Evolutionary conservation across 345 rosid genomes (phyloP), one percentile per base, ranked within the genome.

Genomic region (Salix viminalis): DNA sequence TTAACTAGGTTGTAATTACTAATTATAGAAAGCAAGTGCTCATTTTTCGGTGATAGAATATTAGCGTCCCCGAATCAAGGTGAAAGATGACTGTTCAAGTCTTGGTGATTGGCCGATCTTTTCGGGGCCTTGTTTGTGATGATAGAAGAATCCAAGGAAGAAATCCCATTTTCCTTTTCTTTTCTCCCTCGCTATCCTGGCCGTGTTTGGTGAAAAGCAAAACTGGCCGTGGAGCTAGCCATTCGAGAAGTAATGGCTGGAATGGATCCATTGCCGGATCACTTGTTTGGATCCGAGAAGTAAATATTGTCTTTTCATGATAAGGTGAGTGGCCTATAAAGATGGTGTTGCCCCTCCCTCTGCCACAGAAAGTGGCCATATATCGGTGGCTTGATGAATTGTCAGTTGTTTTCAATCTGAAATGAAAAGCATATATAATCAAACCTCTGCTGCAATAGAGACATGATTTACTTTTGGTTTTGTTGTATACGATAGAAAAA

Each of bases 71-170:
- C 32, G 2, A 42, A 24, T 8, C 26, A 56, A 21, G 7, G 24
- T n/a, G n/a, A 24, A 61, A 21, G 24, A 62, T 23, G 24, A 62
- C 23, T 46, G 32, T 70, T 64, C 26, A 24, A 50, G n/a, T 12
- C 67, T 28, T 65, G 4, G 14, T 37, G 23, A 70, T n/a, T 5
- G 42, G 5, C 41, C 64, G 37, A 54, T 9, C 48, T 36, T 37
- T 74, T 34, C 54, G 34, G 39, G 26, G 18, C 23, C 18, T 56
- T 24, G 69, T 2, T 54, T 24, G 56, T 72, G 80, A 76, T 61
- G 70, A 79, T 18, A 54, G 74, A 74, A 54, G 74, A 74, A 74
- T 81, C 76, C 75, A 84, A 83, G 81, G 82, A 67, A 74, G 76
- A 82, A 75, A 76, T 83, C 75, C 75, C 75, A 67, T 76, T 78